Evolutionary conservation across 768 basidiomycete genomes (phyloP), one percentile per base, ranked within the genome.

Genomic region (Kwoniella heveanensis): DNA sequence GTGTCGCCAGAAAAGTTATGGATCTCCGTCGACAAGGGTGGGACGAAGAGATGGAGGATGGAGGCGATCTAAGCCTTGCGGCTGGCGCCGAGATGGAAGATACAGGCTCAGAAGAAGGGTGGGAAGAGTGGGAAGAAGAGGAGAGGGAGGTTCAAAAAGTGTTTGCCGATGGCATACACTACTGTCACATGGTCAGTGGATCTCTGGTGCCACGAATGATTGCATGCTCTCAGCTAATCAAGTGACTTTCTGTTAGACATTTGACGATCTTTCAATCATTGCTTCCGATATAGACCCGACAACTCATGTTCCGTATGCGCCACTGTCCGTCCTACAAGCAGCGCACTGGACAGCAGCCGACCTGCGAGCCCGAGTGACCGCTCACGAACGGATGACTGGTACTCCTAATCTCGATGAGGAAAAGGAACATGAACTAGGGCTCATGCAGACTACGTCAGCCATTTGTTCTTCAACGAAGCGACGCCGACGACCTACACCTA

Each of bases 81-180:
- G 25, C 30, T 9, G 50, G 57, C n/a, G 24, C 47, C n/a, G 36
- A 10, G 9, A 17, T 36, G 39, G 60, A 24, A 4, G 19, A 24
- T 3, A 13, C 47, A 2, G 26, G n/a, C 4, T 57, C 44, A 22
- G 66, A 56, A 6, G 64, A 60, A 19, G 58, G 53, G 1, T 56
- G 53, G 58, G 68, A 70, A 36, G 75, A 68, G 44, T 74, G 73
- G 71, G 74, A 77, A 21, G 73, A 76, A 30, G 77, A 79, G 73
- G 92, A 95, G 76, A 77, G 67, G 46, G 85, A 88, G 67, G 90
- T 89, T 85, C 82, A 80, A 19, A 83, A 79, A 50, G 83, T 94
- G 73, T 95, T 97, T 73, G 80, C 83, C 46, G 81, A 85, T 25
- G 89, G 89, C 10, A 90, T 95, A 6, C 88, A 92, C 78, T 95